Evolutionary conservation across 2,329 filamentous ascomycete species (phyloP).

Genomic region (Aureobasidium zeae): DNA sequence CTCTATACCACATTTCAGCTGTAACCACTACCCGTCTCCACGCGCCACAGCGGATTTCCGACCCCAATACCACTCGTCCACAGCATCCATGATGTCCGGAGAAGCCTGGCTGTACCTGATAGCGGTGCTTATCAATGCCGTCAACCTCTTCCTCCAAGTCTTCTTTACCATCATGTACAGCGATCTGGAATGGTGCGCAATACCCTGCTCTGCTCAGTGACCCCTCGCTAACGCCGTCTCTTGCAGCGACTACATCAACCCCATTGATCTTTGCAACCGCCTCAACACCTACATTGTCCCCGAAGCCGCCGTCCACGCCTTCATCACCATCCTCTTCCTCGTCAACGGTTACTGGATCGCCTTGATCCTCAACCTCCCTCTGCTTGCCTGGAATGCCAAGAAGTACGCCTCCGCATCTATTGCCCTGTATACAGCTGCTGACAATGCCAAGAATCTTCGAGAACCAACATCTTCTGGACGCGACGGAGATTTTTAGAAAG

Average conservation of each 20-base stretch:
- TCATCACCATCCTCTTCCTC: slow-evolving; percentile 90
- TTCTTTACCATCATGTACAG: slow-evolving; percentile 99
- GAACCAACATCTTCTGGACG: slow-evolving; percentile 92
- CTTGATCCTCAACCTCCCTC: slow-evolving; percentile 80
- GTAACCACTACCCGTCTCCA: not conserved
- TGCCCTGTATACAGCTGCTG: slow-evolving; percentile 21
- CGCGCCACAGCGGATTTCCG: slow-evolving; percentile 1
- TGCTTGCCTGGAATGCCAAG: slow-evolving; percentile 90
- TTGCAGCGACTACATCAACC: slow-evolving; percentile 95
- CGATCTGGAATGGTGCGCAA: slow-evolving; percentile 87
- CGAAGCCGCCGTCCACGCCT: slow-evolving; percentile 93
- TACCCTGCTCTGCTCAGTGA: not conserved
- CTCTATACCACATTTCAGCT: too few relatives aligned
- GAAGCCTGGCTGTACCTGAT: slow-evolving; percentile 72
- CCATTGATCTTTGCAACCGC: slow-evolving; percentile 99
- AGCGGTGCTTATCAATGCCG: slow-evolving; percentile 97
- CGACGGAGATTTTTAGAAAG: slow-evolving; percentile 98
- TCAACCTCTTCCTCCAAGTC: slow-evolving; percentile 98
- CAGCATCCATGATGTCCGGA: slow-evolving; percentile 28
- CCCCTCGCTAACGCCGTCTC: slow-evolving; percentile 6
- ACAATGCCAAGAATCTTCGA: slow-evolving; percentile 68
- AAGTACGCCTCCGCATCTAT: slow-evolving; percentile 57
- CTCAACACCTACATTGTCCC: slow-evolving; percentile 99
- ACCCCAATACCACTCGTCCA: not conserved
- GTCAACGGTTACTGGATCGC: slow-evolving; percentile 99